A percentile compares a stretch with the other conserved stretches of the same genome.
Evolutionary conservation across 2,329 filamentous ascomycete genomes (phyloP).

Genomic region (Fusarium circinatum): DNA sequence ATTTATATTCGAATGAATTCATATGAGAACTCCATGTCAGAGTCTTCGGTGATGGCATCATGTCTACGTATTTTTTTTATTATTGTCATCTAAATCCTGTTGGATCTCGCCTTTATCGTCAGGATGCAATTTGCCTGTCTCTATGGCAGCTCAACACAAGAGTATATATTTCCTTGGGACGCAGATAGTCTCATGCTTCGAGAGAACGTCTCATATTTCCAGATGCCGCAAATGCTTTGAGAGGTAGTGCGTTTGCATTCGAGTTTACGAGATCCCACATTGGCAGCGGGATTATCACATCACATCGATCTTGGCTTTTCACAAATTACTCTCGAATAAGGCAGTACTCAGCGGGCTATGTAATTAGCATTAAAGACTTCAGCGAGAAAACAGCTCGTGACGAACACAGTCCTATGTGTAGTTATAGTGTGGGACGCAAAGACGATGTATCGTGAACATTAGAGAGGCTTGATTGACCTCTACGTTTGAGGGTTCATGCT

Average conservation of each 20-base stretch:
- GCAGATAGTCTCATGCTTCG: neutral
- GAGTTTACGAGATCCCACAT: neutral
- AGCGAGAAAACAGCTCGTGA: too few species aligned
- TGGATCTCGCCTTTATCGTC: too few species aligned
- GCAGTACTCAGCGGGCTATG: neutral
- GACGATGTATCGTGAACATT: neutral
- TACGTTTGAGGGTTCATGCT: rapidly evolving
- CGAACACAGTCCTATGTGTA: neutral
- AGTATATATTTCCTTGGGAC: neutral
- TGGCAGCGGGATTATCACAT: neutral
- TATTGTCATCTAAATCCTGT: neutral
- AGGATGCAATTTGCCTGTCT: neutral
- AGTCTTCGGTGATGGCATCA: neutral
- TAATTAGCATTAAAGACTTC: neutral
- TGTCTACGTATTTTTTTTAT: rapidly evolving
- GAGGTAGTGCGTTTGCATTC: neutral
- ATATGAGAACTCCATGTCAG: neutral
- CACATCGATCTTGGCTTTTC: neutral
- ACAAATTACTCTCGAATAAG: neutral
- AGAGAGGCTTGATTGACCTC: rapidly evolving
- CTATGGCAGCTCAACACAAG: neutral
- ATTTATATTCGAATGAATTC: neutral
- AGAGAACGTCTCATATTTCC: neutral
- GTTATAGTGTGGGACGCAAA: neutral
- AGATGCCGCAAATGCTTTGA: neutral